These are phyloP conservation scores for Rhizopus delemar DNA, from an alignment of 371 early-diverging fungal genomes.

Conservation along the genomic window DNA sequence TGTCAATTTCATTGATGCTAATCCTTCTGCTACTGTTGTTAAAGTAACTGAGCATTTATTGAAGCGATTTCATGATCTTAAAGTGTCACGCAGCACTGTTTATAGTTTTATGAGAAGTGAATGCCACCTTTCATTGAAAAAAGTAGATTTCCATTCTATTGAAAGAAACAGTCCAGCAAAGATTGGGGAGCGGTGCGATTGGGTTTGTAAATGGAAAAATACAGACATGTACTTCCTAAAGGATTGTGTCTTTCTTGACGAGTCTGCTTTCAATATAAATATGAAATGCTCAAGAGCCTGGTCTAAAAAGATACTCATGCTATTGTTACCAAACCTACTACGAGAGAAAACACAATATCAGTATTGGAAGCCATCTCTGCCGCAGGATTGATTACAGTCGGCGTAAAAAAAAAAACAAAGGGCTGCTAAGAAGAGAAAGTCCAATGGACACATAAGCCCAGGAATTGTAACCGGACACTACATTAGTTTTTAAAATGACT, in stretches of 20 bases:
- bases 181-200: slow-evolving; percentile 14
- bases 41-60: slow-evolving; percentile 14
- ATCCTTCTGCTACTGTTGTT: slow-evolving; percentile 2
- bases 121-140: no score
- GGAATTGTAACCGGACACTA: slow-evolving; percentile 21
- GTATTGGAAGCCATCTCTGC: slow-evolving; percentile 30
- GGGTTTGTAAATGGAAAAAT: slow-evolving; percentile 19
- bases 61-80: slow-evolving; percentile 13
- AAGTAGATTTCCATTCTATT: slow-evolving; percentile 6
- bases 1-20: no score
- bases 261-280: slow-evolving; percentile 24
- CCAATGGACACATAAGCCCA: slow-evolving; percentile 24
- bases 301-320: slow-evolving; percentile 18
- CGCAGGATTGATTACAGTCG: slow-evolving; percentile 26
- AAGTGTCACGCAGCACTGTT: no score
- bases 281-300: slow-evolving; percentile 27
- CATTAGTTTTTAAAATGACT: slow-evolving; percentile 16
- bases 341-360: slow-evolving; percentile 26
- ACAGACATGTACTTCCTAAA: slow-evolving; percentile 8
- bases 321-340: slow-evolving; percentile 23
- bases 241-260: neutral
- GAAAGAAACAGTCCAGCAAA: slow-evolving; percentile 17
- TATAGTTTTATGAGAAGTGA: no score
- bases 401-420: slow-evolving; percentile 25
- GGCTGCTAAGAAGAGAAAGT: slow-evolving; percentile 28